Evolutionary conservation across 202 grass and related monocot genomes (phyloP), one percentile per base, ranked within the genome.

Genomic region (Carex arenaria): DNA sequence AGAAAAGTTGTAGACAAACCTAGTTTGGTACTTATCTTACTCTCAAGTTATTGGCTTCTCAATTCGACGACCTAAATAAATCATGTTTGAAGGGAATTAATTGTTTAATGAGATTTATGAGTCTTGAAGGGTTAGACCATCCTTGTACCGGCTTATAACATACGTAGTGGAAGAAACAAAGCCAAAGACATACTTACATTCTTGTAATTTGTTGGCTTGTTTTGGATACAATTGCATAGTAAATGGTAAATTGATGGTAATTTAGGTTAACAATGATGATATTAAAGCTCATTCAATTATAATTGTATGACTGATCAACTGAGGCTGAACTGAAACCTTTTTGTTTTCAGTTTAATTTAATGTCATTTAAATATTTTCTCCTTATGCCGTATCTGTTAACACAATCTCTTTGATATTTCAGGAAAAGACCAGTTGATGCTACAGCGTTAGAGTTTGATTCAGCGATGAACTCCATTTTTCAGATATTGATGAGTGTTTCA

Each of bases 401-500:
- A 82, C 52, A 86, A 64, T 55, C 15, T 56, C 26, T 77, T 1
- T 77, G 51, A 77, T 8, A 32, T 74, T 80, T 71, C 89, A 98
- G 95, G 83, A 95, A 90, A 92, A 91, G 93, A 84, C 93, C 93
- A 51, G 53, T 83, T 72, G 95, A 98, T 90, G 86, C 84, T n/a
- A 88, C 95, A 80, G 61, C 90, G 59, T 26, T 67, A 59, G 95
- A 95, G 67, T 98, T 95, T 87, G 89, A 90, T 89, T 94, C 93
- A 80, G 89, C 93, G 74, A 93, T 98, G 81, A 88, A 69, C 82
- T 87, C 87, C 47, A 92, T 89, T 80, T 93, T 95, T 83, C 93
- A 93, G 71, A 89, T 92, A 85, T 88, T 98, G 88, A 98, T 95
- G 93, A 93, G 83, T 85, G 81, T 89, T 71, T 95, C 95, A 4